A percentile compares a stretch with the other conserved stretches of the same genome.
phyloP scores from a whole-genome alignment of 129 eudicot species.

The Scalesia atractyloides region DNA sequence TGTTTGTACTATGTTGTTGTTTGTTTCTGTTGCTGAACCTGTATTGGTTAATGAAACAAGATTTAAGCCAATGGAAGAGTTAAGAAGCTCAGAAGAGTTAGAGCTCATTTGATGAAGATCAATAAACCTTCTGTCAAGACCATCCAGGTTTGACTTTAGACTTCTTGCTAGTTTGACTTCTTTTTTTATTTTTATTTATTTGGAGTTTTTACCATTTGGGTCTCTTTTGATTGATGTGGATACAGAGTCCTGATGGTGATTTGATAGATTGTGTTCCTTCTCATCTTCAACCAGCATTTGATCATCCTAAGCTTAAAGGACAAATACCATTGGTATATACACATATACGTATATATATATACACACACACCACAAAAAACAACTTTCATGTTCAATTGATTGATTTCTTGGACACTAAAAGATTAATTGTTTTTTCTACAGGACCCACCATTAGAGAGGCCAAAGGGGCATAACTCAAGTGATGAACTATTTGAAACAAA shows the following conservation, averaged over 20 bases:
- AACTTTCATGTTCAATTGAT: not conserved
- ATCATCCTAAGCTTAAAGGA: slow-evolving; percentile 89
- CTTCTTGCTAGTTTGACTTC: not conserved
- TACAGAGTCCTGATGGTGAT: slow-evolving; percentile 94
- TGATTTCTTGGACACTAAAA: too few species aligned
- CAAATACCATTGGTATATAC: slow-evolving; percentile 75
- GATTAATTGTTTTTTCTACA: slow-evolving; percentile 22
- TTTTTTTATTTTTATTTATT: not conserved
- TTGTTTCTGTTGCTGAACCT: slow-evolving; percentile 34
- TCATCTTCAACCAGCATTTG: slow-evolving; percentile 99
- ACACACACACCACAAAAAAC: not conserved
- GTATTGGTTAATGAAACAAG: slow-evolving; percentile 54
- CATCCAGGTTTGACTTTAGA: slow-evolving; percentile 57
- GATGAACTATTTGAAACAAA: slow-evolving; percentile 38
- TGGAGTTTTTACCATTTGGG: slow-evolving; percentile 17
- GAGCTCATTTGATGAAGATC: slow-evolving; percentile 25
- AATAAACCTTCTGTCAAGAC: slow-evolving; percentile 91
- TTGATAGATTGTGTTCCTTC: slow-evolving; percentile 74
- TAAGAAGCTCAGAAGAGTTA: slow-evolving; percentile 24
- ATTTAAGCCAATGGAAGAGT: slow-evolving; percentile 52
- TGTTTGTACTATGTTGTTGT: slow-evolving; percentile 44
- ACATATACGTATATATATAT: not conserved
- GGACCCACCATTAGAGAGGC: slow-evolving; percentile 75
- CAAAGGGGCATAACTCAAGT: slow-evolving; percentile 46
- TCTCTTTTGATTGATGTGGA: slow-evolving; percentile 15